phyloP scores from a whole-genome alignment of 2,329 filamentous ascomycete species.

The Colletotrichum sansevieriae region DNA sequence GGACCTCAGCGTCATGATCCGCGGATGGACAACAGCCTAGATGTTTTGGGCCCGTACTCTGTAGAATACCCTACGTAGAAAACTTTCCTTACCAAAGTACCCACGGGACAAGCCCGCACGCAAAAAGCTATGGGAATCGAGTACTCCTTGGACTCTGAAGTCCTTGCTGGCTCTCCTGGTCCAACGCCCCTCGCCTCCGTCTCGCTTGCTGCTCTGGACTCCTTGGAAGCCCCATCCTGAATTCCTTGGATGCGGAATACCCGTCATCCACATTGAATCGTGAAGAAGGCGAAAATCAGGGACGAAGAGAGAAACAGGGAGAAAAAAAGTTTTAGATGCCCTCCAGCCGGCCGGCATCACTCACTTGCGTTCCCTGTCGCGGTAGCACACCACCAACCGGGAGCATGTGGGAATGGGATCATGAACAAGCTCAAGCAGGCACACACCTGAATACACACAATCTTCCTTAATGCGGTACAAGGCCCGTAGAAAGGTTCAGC shows the following conservation, averaged over 20 bases:
- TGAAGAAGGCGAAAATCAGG: too few relatives aligned
- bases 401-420: neutral
- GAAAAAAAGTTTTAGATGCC: too few relatives aligned
- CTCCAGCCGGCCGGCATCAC: neutral
- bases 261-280: conserved; percentile 1
- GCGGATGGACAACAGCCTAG: conserved; percentile 9
- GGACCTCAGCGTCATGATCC: conserved; percentile 17
- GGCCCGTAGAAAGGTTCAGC: conserved; percentile 14
- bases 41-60: neutral
- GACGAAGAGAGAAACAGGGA: too few relatives aligned
- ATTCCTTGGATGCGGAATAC: conserved; percentile 5
- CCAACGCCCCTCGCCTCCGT: neutral
- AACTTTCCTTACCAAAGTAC: too few relatives aligned
- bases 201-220: conserved; percentile 7
- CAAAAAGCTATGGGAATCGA: neutral
- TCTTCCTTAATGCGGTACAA: neutral
- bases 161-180: neutral
- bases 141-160: neutral
- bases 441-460: too few relatives aligned
- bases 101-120: too few relatives aligned
- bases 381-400: conserved; percentile 20
- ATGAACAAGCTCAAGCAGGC: conserved; percentile 3
- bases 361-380: conserved; percentile 7
- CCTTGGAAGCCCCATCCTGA: neutral
- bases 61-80: too few relatives aligned